These are phyloP conservation scores for Pythium insidiosum DNA, from an alignment of 352 stramenopile species.

Conservation along the genomic window DNA sequence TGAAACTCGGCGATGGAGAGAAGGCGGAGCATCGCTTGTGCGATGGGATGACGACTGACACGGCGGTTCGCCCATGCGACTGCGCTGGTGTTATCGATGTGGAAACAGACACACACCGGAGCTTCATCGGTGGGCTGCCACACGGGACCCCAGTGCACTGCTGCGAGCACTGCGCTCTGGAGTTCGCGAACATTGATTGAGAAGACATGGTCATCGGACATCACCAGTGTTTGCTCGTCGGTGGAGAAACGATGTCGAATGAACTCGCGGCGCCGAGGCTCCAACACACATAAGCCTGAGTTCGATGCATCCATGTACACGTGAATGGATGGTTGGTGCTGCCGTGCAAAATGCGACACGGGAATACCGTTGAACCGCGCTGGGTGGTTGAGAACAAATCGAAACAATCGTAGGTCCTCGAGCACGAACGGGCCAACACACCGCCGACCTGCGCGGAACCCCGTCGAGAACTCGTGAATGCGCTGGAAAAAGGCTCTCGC, in stretches of 20 bases:
- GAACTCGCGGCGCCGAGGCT: neutral
- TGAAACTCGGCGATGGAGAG: slow-evolving; percentile 15
- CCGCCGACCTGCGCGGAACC: neutral
- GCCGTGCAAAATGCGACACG: neutral
- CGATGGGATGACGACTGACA: neutral
- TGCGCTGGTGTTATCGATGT: slow-evolving; percentile 5
- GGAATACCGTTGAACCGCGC: neutral
- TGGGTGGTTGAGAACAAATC: neutral
- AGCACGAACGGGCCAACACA: neutral
- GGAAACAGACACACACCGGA: slow-evolving; percentile 1
- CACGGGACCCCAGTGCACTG: no score
- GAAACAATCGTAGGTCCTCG: neutral
- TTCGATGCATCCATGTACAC: neutral
- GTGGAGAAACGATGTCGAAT: no score
- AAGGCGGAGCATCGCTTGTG: slow-evolving; percentile 1
- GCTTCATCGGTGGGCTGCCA: no score
- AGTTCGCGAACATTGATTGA: no score
- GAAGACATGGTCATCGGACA: no score
- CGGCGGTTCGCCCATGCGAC: slow-evolving; percentile 1
- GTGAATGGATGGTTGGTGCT: neutral
- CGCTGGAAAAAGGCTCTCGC: slow-evolving; percentile 1
- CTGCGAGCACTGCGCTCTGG: no score
- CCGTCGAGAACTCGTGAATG: neutral
- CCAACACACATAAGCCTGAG: neutral
- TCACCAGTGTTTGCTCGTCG: no score